Conservation (phyloP, 2,329 filamentous ascomycete species). For the Lecanicillium sp. region DNA sequence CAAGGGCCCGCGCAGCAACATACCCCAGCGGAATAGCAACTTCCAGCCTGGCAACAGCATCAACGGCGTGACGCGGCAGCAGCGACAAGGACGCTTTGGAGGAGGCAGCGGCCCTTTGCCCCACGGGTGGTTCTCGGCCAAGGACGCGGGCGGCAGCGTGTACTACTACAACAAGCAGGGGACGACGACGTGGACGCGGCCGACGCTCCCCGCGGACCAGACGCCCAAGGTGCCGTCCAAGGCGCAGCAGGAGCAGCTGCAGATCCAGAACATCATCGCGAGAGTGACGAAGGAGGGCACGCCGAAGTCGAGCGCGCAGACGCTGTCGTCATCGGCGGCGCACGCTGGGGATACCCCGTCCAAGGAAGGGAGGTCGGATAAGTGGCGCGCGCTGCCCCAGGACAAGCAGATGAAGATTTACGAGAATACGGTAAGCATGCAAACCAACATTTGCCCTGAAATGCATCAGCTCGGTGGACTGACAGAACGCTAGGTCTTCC, state of each 20-base stretch:
- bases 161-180: conserved; percentile 85
- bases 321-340: conserved; percentile 51
- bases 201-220: conserved; percentile 60
- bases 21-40: conserved; percentile 45
- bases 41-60: conserved; percentile 40
- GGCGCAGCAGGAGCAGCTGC: conserved; percentile 58
- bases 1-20: conserved; percentile 55
- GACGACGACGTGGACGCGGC: conserved; percentile 74
- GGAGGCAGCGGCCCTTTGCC: conserved; percentile 52
- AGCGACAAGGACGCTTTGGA: conserved; percentile 49
- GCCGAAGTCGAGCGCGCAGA: conserved; percentile 41
- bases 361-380: conserved; percentile 58
- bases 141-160: conserved; percentile 60
- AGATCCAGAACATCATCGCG: conserved; percentile 79
- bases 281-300: conserved; percentile 65
- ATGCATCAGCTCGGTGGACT: neutral
- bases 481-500: no score
- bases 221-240: conserved; percentile 60
- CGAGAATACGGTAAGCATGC: conserved; percentile 71
- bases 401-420: conserved; percentile 96
- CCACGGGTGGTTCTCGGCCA: conserved; percentile 77
- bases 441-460: conserved; percentile 16
- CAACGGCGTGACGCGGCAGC: conserved; percentile 36
- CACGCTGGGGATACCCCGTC: conserved; percentile 50
- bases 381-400: conserved; percentile 61